Conservation (phyloP, 306 rosid species). For the Hippophae rhamnoides region DNA sequence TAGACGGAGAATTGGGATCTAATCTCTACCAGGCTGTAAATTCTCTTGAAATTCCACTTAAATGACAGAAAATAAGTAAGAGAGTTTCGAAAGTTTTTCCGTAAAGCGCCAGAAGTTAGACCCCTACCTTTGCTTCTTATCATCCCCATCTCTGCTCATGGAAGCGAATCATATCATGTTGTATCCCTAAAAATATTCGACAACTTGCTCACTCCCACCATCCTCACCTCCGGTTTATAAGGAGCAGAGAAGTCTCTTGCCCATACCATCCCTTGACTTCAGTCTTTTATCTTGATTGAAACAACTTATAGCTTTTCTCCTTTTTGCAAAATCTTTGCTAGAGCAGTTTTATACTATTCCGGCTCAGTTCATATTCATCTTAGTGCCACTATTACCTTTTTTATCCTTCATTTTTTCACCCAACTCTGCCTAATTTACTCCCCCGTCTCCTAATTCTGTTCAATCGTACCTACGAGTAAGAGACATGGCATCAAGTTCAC, state of each 20-base stretch:
- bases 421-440: background rate
- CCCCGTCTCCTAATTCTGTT: background rate
- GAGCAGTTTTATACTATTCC: background rate
- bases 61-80: constrained; percentile 17
- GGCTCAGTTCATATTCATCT: background rate
- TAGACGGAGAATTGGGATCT: constrained; percentile 42
- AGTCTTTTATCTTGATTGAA: constrained; percentile 7
- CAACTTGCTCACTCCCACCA: constrained; percentile 40
- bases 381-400: background rate
- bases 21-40: constrained; percentile 47
- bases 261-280: constrained; percentile 23
- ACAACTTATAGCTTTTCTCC: background rate
- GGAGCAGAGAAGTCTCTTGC: constrained; percentile 18
- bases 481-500: constrained; percentile 29
- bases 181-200: constrained; percentile 20
- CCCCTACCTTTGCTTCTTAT: background rate
- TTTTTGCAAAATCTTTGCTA: background rate
- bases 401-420: background rate
- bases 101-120: constrained; percentile 5
- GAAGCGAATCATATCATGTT: constrained; percentile 39
- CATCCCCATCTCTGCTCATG: constrained; percentile 5
- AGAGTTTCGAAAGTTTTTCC: constrained; percentile 4
- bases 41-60: constrained; percentile 22
- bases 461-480: background rate
- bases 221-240: constrained; percentile 37